phyloP scores from a whole-genome alignment of 306 rosid genomes.

The Quercus mongolica region DNA sequence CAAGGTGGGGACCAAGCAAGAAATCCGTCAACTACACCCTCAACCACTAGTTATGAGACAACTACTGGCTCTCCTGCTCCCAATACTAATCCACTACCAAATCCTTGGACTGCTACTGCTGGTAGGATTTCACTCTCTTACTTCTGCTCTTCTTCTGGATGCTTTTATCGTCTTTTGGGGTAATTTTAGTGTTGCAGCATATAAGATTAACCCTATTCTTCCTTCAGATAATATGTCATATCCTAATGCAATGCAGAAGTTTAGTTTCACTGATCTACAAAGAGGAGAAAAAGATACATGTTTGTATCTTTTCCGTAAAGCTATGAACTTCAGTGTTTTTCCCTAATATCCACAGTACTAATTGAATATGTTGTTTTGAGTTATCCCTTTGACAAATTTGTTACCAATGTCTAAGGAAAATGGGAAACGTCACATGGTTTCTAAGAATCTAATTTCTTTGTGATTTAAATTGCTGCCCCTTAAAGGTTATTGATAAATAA shows the following conservation, averaged over 20 bases:
- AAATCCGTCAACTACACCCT: conserved; percentile 47
- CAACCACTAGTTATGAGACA: conserved; percentile 56
- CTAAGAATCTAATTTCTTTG: background rate
- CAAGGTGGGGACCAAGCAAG: conserved; percentile 54
- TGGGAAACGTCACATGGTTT: background rate
- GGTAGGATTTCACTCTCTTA: conserved; percentile 38
- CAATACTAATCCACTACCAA: conserved; percentile 88
- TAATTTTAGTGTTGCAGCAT: background rate
- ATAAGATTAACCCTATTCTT: background rate
- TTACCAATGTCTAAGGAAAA: background rate
- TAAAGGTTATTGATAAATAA: background rate
- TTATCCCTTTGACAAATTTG: background rate
- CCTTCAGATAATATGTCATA: background rate
- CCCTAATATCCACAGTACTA: background rate
- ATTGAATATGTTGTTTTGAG: background rate
- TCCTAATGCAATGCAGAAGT: background rate
- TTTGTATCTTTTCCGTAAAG: background rate
- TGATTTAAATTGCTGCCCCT: background rate
- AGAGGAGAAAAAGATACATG: background rate
- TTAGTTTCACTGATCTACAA: background rate
- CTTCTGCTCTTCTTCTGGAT: conserved; percentile 4
- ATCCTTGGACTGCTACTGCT: conserved; percentile 74
- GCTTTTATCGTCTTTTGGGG: background rate
- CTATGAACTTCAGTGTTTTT: background rate
- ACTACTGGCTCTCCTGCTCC: conserved; percentile 62